A percentile compares a stretch with the other conserved stretches of the same genome.
Evolutionary conservation across 2,329 filamentous ascomycete genomes (phyloP).

Genomic region (Arthrobotrys iridis): DNA sequence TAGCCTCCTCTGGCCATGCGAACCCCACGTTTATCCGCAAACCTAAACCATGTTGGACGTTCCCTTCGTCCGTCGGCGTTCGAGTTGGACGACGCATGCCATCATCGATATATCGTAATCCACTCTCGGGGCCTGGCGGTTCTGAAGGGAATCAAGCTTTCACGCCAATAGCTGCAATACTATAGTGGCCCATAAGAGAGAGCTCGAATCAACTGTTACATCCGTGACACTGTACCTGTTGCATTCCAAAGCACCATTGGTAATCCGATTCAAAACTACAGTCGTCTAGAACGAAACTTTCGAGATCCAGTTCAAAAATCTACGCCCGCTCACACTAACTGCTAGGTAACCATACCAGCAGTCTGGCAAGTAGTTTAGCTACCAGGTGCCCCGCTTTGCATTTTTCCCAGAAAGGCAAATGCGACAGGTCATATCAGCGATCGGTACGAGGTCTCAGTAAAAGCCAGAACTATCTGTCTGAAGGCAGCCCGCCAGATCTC

Average conservation of each 20-base stretch:
- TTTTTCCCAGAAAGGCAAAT: conserved; percentile 29
- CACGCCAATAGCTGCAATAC: conserved; percentile 4
- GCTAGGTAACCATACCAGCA: not conserved
- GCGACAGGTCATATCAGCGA: conserved; percentile 13
- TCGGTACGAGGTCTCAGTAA: not conserved
- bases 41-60: conserved; percentile 20
- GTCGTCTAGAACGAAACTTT: conserved; percentile 21
- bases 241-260: conserved; percentile 17
- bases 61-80: conserved; percentile 52
- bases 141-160: conserved; percentile 19
- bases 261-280: conserved; percentile 28
- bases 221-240: not conserved
- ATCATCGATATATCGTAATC: conserved; percentile 30
- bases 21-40: conserved; percentile 52
- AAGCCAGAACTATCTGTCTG: not conserved
- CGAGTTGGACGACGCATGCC: conserved; percentile 10
- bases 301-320: conserved; percentile 12
- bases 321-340: conserved; percentile 7
- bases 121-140: conserved; percentile 16
- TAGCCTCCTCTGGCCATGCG: conserved; percentile 13
- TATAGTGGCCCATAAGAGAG: conserved; percentile 15
- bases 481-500: conserved; percentile 5
- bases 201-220: conserved; percentile 19
- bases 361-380: not conserved
- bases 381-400: conserved; percentile 26